These are phyloP conservation scores for Tolypocladium paradoxum DNA, from an alignment of 2,329 filamentous ascomycete species.

Conservation along the genomic window DNA sequence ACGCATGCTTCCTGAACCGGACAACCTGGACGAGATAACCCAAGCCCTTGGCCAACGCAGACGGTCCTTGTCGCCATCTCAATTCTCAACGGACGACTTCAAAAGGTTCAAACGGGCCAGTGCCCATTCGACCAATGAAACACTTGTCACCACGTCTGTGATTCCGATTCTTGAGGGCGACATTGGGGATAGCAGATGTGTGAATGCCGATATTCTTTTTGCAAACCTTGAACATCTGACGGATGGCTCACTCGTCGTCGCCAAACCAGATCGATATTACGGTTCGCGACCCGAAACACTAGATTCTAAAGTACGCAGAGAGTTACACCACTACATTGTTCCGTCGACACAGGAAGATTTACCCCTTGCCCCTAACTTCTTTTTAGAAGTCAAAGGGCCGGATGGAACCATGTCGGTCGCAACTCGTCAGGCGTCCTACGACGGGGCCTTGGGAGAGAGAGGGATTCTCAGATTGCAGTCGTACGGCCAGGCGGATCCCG, in stretches of 20 bases:
- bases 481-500: slow-evolving; percentile 8
- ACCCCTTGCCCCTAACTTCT: slow-evolving; percentile 27
- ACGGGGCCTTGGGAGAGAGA: slow-evolving; percentile 22
- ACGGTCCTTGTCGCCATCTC: slow-evolving; percentile 23
- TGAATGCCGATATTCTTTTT: no score
- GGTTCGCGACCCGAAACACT: no score
- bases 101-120: slow-evolving; percentile 17
- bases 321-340: no score
- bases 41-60: slow-evolving; percentile 4
- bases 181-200: slow-evolving; percentile 11
- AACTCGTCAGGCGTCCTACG: slow-evolving; percentile 21
- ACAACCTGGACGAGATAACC: slow-evolving; percentile 11
- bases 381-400: slow-evolving; percentile 25
- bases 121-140: slow-evolving; percentile 20
- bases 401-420: slow-evolving; percentile 16
- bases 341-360: slow-evolving; percentile 19
- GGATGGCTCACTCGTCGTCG: no score
- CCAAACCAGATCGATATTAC: no score
- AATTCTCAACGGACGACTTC: slow-evolving; percentile 20
- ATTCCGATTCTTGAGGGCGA: slow-evolving; percentile 21
- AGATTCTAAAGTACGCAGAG: no score
- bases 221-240: no score
- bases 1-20: slow-evolving; percentile 4
- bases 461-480: slow-evolving; percentile 23
- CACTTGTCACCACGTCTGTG: slow-evolving; percentile 17